Conservation (phyloP, 2,329 filamentous ascomycete species). For the Aurifilum marmelostoma region DNA sequence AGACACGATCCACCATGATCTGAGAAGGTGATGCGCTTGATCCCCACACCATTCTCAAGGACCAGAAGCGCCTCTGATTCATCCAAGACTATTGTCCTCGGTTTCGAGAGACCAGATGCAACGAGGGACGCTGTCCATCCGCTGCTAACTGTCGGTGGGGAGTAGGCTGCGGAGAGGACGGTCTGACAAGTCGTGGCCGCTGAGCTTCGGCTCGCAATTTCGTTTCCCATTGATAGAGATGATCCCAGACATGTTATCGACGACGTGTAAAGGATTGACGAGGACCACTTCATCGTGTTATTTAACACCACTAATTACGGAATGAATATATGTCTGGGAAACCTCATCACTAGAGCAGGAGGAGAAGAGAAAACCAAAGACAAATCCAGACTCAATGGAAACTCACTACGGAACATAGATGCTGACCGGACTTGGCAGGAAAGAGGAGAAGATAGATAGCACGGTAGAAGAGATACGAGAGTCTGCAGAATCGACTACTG, state of each 20-base stretch:
- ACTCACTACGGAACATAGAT: not conserved
- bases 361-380: not conserved
- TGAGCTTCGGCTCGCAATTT: not conserved
- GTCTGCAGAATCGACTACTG: not conserved
- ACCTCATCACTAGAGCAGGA: not conserved
- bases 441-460: not conserved
- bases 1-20: conserved; percentile 49
- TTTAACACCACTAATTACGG: too few relatives aligned
- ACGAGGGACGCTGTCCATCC: conserved; percentile 51
- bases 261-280: not conserved
- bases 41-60: conserved; percentile 48
- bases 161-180: conserved; percentile 40
- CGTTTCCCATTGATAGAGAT: not conserved
- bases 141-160: conserved; percentile 42
- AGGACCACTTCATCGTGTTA: not conserved
- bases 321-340: too few relatives aligned
- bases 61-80: conserved; percentile 48
- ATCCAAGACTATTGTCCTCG: conserved; percentile 51
- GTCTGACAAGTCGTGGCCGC: not conserved
- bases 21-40: conserved; percentile 46
- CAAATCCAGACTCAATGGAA: not conserved
- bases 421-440: not conserved
- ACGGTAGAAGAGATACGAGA: not conserved
- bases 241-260: not conserved
- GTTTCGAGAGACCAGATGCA: conserved; percentile 45